These are phyloP conservation scores for Mycosphaerella sp. DNA, from an alignment of 2,329 filamentous ascomycete genomes.

Conservation along the genomic window DNA sequence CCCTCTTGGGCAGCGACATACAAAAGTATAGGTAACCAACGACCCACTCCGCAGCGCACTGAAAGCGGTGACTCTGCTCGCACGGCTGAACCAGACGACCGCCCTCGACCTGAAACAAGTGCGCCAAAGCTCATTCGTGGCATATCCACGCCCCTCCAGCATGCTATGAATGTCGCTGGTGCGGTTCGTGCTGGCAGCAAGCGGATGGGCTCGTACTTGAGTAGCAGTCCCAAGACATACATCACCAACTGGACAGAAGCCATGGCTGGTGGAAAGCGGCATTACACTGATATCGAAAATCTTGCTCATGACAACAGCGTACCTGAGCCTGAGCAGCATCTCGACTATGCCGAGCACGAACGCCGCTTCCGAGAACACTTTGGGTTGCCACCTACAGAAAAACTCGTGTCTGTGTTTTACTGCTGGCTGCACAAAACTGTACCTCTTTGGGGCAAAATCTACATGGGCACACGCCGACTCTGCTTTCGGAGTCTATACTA, in stretches of 20 bases:
- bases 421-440: constrained; percentile 85
- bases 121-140: constrained; percentile 19
- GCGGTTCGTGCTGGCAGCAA: constrained; percentile 58
- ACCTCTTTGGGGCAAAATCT: constrained; percentile 93
- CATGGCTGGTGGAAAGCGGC: constrained; percentile 85
- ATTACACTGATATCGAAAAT: constrained; percentile 71
- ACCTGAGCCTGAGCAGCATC: constrained; percentile 51
- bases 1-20: constrained; percentile 29
- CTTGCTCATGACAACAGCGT: constrained; percentile 59
- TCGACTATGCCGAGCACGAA: constrained; percentile 49
- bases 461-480: constrained; percentile 79
- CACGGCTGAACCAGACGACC: constrained; percentile 13
- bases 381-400: constrained; percentile 75
- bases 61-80: constrained; percentile 17
- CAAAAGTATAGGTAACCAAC: constrained; percentile 7
- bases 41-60: constrained; percentile 11
- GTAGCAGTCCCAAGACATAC: constrained; percentile 91
- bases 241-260: constrained; percentile 95
- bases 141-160: constrained; percentile 21
- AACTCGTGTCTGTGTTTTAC: constrained; percentile 82
- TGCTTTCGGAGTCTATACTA: constrained; percentile 90
- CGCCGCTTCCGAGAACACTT: constrained; percentile 83
- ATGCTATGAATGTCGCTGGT: constrained; percentile 20
- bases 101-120: constrained; percentile 7
- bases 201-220: constrained; percentile 59